A percentile compares a stretch with the other conserved stretches of the same genome.
These are phyloP conservation scores for Metschnikowia cerradonensis DNA, from an alignment of 805 yeast species.

Conservation along the genomic window DNA sequence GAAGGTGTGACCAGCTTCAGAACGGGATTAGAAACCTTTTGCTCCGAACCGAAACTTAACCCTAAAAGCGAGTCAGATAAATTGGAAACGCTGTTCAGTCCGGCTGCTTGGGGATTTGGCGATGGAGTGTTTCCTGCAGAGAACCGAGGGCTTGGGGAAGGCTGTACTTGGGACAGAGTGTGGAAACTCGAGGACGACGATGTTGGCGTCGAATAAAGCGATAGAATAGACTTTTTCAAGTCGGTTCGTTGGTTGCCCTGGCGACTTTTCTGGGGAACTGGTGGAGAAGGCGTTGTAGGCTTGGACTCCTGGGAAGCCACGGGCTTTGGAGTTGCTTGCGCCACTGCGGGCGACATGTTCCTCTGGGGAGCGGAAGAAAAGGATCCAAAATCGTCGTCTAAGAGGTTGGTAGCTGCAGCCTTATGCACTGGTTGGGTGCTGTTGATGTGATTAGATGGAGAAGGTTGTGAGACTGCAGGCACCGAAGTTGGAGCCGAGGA, in stretches of 20 bases:
- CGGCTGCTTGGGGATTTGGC: slow-evolving; percentile 4
- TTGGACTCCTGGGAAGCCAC: slow-evolving; percentile 8
- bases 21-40: slow-evolving; percentile 4
- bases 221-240: slow-evolving; percentile 84
- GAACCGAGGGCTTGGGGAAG: background rate
- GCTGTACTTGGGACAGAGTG: background rate
- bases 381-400: slow-evolving; percentile 42
- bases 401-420: slow-evolving; percentile 6
- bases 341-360: background rate
- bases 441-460: background rate
- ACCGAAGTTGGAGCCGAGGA: background rate
- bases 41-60: slow-evolving; percentile 15
- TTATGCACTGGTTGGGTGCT: background rate
- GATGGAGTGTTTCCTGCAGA: background rate
- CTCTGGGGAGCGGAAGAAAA: slow-evolving; percentile 29
- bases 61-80: slow-evolving; percentile 22
- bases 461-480: slow-evolving; percentile 1
- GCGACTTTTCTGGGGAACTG: slow-evolving; percentile 12
- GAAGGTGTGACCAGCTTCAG: background rate
- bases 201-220: slow-evolving; percentile 66
- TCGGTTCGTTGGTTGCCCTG: slow-evolving; percentile 36
- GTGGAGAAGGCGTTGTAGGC: slow-evolving; percentile 9
- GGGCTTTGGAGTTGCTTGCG: slow-evolving; percentile 6
- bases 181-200: slow-evolving; percentile 41
- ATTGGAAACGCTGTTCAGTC: slow-evolving; percentile 8